Percentiles rank a stretch among this genome's conserved stretches.
phyloP scores from a whole-genome alignment of 352 stramenopile species.

The Phytopythium helicoides region DNA sequence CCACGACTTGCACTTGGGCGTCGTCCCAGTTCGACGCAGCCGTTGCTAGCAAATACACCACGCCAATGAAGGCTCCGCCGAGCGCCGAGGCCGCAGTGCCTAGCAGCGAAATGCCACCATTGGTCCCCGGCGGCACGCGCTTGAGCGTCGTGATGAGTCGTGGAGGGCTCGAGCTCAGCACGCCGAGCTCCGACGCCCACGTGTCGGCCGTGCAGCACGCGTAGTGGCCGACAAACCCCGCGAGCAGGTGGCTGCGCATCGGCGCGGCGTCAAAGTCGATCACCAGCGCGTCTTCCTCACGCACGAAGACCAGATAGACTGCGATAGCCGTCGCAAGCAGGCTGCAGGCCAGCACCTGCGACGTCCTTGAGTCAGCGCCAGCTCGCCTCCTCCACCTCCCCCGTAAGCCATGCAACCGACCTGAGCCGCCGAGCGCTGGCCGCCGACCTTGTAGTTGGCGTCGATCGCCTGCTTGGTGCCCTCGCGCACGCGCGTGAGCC shows the following conservation, averaged over 20 bases:
- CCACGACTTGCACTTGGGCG: slow-evolving; percentile 46
- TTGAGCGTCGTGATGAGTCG: slow-evolving; percentile 84
- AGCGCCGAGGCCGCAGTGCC: slow-evolving; percentile 79
- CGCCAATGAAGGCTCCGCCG: slow-evolving; percentile 88
- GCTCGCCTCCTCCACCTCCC: no score
- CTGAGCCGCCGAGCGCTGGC: slow-evolving; percentile 67
- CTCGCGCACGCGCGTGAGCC: slow-evolving; percentile 75
- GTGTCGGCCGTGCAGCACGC: slow-evolving; percentile 93
- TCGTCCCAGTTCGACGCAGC: no score
- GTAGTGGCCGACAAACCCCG: slow-evolving; percentile 91
- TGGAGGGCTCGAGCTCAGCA: slow-evolving; percentile 75
- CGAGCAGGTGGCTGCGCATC: slow-evolving; percentile 44
- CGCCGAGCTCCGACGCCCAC: slow-evolving; percentile 94
- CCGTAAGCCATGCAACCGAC: no score
- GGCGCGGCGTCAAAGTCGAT: slow-evolving; percentile 40
- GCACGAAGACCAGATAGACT: slow-evolving; percentile 36
- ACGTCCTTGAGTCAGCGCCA: neutral
- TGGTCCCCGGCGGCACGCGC: slow-evolving; percentile 90
- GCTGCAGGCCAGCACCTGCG: slow-evolving; percentile 81
- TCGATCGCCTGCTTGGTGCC: slow-evolving; percentile 60
- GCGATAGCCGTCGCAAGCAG: slow-evolving; percentile 64
- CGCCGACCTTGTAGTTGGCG: slow-evolving; percentile 73
- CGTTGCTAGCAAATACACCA: slow-evolving; percentile 55
- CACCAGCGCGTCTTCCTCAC: slow-evolving; percentile 35
- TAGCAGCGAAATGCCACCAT: slow-evolving; percentile 89